These are phyloP conservation scores for Penicillium fimorum DNA, from an alignment of 495 filamentous ascomycete species.

Conservation along the genomic window DNA sequence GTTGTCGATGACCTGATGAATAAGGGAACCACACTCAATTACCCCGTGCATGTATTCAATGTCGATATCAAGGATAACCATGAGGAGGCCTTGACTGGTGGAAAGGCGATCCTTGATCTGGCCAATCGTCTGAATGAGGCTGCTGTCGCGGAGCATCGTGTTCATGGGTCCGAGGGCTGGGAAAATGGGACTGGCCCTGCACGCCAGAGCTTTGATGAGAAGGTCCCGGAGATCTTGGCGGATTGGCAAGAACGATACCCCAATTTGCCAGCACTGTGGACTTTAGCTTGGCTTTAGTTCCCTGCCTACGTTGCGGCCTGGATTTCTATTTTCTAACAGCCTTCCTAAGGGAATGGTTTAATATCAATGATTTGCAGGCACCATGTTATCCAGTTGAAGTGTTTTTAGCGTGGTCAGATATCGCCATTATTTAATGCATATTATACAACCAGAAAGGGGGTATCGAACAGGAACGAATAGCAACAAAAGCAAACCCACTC, in stretches of 20 bases:
- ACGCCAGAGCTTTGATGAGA: constrained; percentile 81
- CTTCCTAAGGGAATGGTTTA: constrained; percentile 1
- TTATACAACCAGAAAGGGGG: constrained; percentile 1
- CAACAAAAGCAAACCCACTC: not conserved
- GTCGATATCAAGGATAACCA: constrained; percentile 99
- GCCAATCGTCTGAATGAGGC: constrained; percentile 83
- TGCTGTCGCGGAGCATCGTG: constrained; percentile 72
- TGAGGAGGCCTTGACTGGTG: constrained; percentile 89
- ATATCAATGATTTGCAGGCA: not conserved
- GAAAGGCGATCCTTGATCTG: constrained; percentile 87
- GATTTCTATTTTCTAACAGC: not conserved
- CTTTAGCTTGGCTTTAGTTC: constrained; percentile 85
- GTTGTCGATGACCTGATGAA: constrained; percentile 91
- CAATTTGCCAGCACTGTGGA: constrained; percentile 87
- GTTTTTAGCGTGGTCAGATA: not conserved
- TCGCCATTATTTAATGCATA: not conserved
- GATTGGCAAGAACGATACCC: constrained; percentile 97
- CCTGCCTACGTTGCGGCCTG: not conserved
- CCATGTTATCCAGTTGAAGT: not conserved
- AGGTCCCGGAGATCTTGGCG: constrained; percentile 89
- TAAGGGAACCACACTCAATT: constrained; percentile 77
- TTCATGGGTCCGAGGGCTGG: constrained; percentile 60
- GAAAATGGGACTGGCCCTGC: constrained; percentile 64
- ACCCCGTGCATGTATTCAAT: constrained; percentile 95
- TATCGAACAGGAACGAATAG: constrained; percentile 4